Evolutionary conservation across 345 rosid genomes (phyloP), one percentile per base, ranked within the genome.

Genomic region (Acer negundo): DNA sequence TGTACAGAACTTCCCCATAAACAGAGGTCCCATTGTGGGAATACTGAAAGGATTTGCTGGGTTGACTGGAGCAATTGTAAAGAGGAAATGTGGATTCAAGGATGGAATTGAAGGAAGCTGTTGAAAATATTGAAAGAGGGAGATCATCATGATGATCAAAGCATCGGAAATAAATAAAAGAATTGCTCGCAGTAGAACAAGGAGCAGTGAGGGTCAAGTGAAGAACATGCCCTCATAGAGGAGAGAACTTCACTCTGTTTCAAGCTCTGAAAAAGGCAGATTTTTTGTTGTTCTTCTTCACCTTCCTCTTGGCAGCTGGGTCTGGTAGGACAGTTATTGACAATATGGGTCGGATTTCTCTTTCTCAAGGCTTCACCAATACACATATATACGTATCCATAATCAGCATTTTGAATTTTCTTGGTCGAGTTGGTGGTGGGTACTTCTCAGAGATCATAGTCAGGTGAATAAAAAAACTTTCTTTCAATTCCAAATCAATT

Each of bases 1-100:
- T 16, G 91, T 94, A 17, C 97, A 89, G 81, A 94, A 93, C 89
- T 91, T 94, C 83, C 98, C 97, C 7, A 91, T 84, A 81, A 89
- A 85, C 78, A 82, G 97, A 42, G 97, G 97, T 62, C 95, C 95
- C 56, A 85, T 94, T 19, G 97, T 94, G 12, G 98, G 97, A 51
- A 89, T 94, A 44, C 84, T 93, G 38, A 93, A 94, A 83, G 98
- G 97, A 22, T 94, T 93, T 79, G 92, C 98, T 7, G 97, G 98
- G 31, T 83, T 93, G 81, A 88, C 97, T 67, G 97, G 98, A n/a
- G 97, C 97, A 55, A 91, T 94, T 79, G 94, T 12, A 91, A 88
- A 71, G 91, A 87, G 58, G 95, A n/a, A n/a, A 91, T 72, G 79
- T 51, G 9, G 91, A 86, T 53, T 74, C 77, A 28, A 83, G 95